Evolutionary conservation across 306 rosid genomes (phyloP).

Genomic region (Inga laurina): DNA sequence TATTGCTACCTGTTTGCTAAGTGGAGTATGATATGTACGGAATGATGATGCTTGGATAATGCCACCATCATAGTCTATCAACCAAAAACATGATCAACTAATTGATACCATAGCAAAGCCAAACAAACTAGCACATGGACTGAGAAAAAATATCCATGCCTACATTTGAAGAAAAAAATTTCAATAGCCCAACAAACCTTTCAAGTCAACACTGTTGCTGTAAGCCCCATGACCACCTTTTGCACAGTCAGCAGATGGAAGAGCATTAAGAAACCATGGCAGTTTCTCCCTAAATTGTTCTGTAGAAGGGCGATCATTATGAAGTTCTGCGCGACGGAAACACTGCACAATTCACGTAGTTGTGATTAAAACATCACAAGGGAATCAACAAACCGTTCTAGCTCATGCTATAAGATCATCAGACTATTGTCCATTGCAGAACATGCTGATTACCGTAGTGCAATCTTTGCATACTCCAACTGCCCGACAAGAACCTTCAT

Average conservation of each 20-base stretch:
- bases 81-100: constrained; percentile 27
- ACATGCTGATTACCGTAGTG: constrained; percentile 78
- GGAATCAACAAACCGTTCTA: constrained; percentile 16
- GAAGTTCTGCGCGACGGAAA: constrained; percentile 81
- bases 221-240: constrained; percentile 99
- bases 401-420: constrained; percentile 4
- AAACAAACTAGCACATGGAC: constrained; percentile 7
- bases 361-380: constrained; percentile 35
- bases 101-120: constrained; percentile 23
- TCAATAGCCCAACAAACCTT: constrained; percentile 58
- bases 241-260: constrained; percentile 98
- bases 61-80: constrained; percentile 73
- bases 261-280: constrained; percentile 93
- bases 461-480: constrained; percentile 87
- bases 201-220: constrained; percentile 88
- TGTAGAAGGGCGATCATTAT: constrained; percentile 77
- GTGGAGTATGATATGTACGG: constrained; percentile 96
- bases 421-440: constrained; percentile 13
- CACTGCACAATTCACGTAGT: constrained; percentile 59
- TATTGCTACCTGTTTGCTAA: constrained; percentile 87
- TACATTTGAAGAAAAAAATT: constrained; percentile 2
- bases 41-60: constrained; percentile 88
- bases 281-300: constrained; percentile 82
- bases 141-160: background rate
- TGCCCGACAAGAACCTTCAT: constrained; percentile 62